These are phyloP conservation scores for Gamarada debralockiae DNA, from an alignment of 495 filamentous ascomycete genomes.

Conservation along the genomic window DNA sequence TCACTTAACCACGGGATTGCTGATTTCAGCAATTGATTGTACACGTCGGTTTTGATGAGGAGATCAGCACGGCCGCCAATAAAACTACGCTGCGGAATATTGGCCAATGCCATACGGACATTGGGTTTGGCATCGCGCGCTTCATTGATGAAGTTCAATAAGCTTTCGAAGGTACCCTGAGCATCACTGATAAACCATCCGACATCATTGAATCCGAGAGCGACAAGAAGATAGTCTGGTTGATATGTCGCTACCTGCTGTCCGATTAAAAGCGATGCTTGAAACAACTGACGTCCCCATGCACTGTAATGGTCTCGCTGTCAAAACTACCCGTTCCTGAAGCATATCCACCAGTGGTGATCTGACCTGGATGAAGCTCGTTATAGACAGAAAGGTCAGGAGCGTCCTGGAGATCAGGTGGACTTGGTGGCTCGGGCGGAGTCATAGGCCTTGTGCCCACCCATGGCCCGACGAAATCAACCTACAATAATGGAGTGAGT, in stretches of 20 bases:
- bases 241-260: constrained; percentile 36
- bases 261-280: constrained; percentile 37
- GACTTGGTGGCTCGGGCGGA: constrained; percentile 16
- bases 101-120: constrained; percentile 27
- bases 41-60: constrained; percentile 21
- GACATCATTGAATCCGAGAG: constrained; percentile 38
- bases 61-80: constrained; percentile 21
- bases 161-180: constrained; percentile 19
- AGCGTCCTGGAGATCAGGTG: not conserved
- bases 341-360: constrained; percentile 19
- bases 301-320: not conserved
- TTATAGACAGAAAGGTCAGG: no score
- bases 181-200: constrained; percentile 28
- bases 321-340: constrained; percentile 24
- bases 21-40: constrained; percentile 25
- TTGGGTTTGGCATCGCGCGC: constrained; percentile 19
- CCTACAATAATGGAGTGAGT: constrained; percentile 1
- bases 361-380: not conserved
- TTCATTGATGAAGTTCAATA: constrained; percentile 20
- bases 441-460: constrained; percentile 26
- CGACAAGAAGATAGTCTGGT: constrained; percentile 31
- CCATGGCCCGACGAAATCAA: constrained; percentile 33
- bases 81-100: constrained; percentile 26
- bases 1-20: constrained; percentile 1
- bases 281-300: constrained; percentile 24